Conservation (phyloP, 768 basidiomycete species). For the Leccinum boreale region DNA sequence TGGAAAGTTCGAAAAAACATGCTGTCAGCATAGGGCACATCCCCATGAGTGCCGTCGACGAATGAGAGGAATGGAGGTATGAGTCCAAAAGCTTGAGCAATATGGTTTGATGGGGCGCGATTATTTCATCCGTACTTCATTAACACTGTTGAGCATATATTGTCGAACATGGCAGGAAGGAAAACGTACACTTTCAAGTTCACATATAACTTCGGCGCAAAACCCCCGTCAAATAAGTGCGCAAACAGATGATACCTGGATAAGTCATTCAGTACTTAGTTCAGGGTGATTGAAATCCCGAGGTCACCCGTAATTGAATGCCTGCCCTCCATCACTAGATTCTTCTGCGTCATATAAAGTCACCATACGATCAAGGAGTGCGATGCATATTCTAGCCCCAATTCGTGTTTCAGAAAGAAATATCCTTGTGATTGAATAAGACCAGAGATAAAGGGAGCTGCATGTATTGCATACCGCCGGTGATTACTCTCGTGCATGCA, state of each 20-base stretch:
- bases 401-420: slow-evolving; percentile 50
- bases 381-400: slow-evolving; percentile 64
- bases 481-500: slow-evolving; percentile 56
- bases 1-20: slow-evolving; percentile 57
- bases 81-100: slow-evolving; percentile 86
- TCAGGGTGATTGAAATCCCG: not conserved
- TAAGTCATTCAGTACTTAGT: slow-evolving; percentile 12
- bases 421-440: slow-evolving; percentile 30
- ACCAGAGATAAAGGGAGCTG: slow-evolving; percentile 5
- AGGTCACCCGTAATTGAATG: slow-evolving; percentile 74
- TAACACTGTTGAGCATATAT: slow-evolving; percentile 13
- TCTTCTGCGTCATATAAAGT: slow-evolving; percentile 65
- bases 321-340: slow-evolving; percentile 56
- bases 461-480: slow-evolving; percentile 47
- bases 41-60: slow-evolving; percentile 36
- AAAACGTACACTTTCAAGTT: slow-evolving; percentile 57
- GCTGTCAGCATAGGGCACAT: slow-evolving; percentile 59
- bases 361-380: slow-evolving; percentile 71
- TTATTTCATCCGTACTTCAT: slow-evolving; percentile 62
- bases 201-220: slow-evolving; percentile 57
- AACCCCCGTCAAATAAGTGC: slow-evolving; percentile 57
- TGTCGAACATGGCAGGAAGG: not conserved
- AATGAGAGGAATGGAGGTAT: slow-evolving; percentile 59
- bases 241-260: slow-evolving; percentile 63
- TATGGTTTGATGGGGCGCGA: slow-evolving; percentile 84